Base-by-base conservation (phyloP, 768 basidiomycete species). In the Amanita jacksonii region DNA sequence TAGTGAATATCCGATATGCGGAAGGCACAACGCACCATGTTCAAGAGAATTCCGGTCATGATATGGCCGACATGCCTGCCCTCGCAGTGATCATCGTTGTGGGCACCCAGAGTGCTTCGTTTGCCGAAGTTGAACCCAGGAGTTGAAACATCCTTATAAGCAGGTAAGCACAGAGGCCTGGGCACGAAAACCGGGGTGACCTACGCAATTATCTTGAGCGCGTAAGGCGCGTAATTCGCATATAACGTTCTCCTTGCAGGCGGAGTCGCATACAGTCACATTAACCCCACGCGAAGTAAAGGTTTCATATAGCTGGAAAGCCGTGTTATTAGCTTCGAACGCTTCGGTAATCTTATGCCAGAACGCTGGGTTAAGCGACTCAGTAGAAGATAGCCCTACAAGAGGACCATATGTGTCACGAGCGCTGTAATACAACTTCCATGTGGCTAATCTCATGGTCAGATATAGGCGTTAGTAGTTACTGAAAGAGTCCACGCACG, bases 261-360 rank as follows among this genome's bases (percentile, higher is more conserved):
- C 54, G 6, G 53, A 63, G 23, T 57, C 55, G 40, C 70, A 72
- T 4, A 59, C 38, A 18, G 46, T 43, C 10, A 68, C 60, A 13
- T 57, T 51, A 9, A 57, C 59, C 19, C 68, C 70, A n/a, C 70
- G 57, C 7, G 63, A 65, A 30, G 65, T 58, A 50, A 68, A 69
- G 18, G 58, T 60, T 51, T 69, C 71, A 59, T 68, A 79, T 25
- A 68, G 54, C 32, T 69, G 55, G 49, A 72, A 73, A 3, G 67
- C 64, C 10, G 58, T 57, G 30, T 73, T 67, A 51, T 77, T 71
- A 15, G 56, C 46, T 32, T 59, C 68, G 47, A 79, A 74, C 0
- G 62, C 68, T 43, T 77, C 76, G 0, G 78, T 79, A 6, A 79
- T 63, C 34, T 60, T 59, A 54, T 81, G 79, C 79, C 78, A 81